phyloP scores from a whole-genome alignment of 176 grass and related monocot genomes.

The Oryza glaberrima region DNA sequence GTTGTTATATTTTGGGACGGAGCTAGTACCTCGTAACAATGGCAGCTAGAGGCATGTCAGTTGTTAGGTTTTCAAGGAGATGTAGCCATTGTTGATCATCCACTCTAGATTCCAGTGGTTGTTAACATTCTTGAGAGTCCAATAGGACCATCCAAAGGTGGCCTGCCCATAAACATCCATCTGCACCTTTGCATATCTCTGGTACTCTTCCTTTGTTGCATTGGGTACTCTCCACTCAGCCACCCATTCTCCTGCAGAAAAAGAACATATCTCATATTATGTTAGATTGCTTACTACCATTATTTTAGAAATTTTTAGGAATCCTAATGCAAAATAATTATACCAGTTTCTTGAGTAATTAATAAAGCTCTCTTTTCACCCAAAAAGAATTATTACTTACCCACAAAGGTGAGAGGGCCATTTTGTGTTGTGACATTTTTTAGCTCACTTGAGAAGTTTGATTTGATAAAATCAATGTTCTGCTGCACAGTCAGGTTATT shows the following conservation, averaged over 20 bases:
- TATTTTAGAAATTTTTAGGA: not conserved
- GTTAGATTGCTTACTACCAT: too few species aligned
- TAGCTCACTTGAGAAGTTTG: conserved; percentile 33
- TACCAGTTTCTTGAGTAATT: not conserved
- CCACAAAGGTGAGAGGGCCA: conserved; percentile 60
- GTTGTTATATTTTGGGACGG: too few species aligned
- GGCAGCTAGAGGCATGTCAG: not conserved
- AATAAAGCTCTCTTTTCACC: not conserved
- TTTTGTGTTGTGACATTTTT: conserved; percentile 1
- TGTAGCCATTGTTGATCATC: conserved; percentile 82
- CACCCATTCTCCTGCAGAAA: conserved; percentile 55
- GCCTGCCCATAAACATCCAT: conserved; percentile 51
- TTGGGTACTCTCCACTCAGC: conserved; percentile 42
- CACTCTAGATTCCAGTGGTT: conserved; percentile 72
- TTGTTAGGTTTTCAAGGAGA: conserved; percentile 40
- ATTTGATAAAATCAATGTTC: conserved; percentile 58
- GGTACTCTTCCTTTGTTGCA: conserved; percentile 51
- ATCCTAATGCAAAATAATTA: not conserved
- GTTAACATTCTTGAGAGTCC: conserved; percentile 55
- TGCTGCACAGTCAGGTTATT: conserved; percentile 43
- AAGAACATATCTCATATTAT: too few species aligned
- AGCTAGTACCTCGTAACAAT: too few species aligned
- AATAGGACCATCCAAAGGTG: conserved; percentile 80
- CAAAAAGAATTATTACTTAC: conserved; percentile 13
- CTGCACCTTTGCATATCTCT: conserved; percentile 49